Evolutionary conservation across 371 early-diverging fungal species (phyloP).

Genomic region (Dinochytrium kinnereticum): DNA sequence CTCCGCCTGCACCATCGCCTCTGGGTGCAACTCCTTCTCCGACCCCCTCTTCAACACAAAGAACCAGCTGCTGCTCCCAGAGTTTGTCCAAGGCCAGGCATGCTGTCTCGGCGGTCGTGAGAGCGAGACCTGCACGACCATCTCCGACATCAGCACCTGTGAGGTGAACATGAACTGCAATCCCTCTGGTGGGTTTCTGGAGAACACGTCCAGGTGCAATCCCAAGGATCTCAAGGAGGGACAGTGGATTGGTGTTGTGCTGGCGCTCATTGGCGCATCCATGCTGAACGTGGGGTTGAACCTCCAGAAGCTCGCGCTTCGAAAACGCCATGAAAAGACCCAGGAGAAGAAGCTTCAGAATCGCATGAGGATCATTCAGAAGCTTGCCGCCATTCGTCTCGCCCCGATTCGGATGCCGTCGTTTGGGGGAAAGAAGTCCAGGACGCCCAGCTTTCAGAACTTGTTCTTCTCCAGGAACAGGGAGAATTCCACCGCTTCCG

Average conservation of each 20-base stretch:
- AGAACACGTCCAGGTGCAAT: not conserved
- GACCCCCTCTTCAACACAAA: slow-evolving; percentile 36
- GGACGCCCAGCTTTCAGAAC: slow-evolving; percentile 12
- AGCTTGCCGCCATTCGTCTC: slow-evolving; percentile 16
- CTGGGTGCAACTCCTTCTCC: slow-evolving; percentile 52
- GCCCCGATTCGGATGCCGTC: slow-evolving; percentile 17
- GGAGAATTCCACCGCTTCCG: not conserved
- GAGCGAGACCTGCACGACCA: slow-evolving; percentile 42
- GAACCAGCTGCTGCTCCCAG: slow-evolving; percentile 26
- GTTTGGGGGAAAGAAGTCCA: not conserved
- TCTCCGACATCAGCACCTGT: slow-evolving; percentile 48
- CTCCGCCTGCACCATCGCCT: slow-evolving; percentile 61
- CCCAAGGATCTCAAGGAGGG: slow-evolving; percentile 7
- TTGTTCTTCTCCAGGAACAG: slow-evolving; percentile 1
- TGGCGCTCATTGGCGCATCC: slow-evolving; percentile 74
- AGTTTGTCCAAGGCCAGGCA: slow-evolving; percentile 19
- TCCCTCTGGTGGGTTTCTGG: not conserved
- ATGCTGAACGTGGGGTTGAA: slow-evolving; percentile 85
- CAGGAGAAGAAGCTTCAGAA: slow-evolving; percentile 28
- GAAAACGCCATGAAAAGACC: slow-evolving; percentile 57
- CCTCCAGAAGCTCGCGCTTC: slow-evolving; percentile 81
- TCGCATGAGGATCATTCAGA: slow-evolving; percentile 15
- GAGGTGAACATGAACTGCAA: slow-evolving; percentile 9
- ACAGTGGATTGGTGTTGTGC: slow-evolving; percentile 71
- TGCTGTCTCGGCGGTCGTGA: slow-evolving; percentile 28